phyloP scores from a whole-genome alignment of 345 rosid species.

The sweet orange (Citrus sinensis) region DVS_A1.0 CM039168.1:203501-204000 shows the following conservation, averaged over 20 bases:
- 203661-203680: conserved; percentile 67
- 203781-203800: conserved; percentile 53
- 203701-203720: conserved; percentile 69
- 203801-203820: conserved; percentile 86
- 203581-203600: conserved; percentile 67
- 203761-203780: conserved; percentile 64
- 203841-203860: conserved; percentile 57
- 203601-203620: conserved; percentile 86
- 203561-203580: conserved; percentile 70
- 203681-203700: conserved; percentile 75
- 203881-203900: not conserved
- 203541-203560: conserved; percentile 99
- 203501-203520: conserved; percentile 72
- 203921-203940: not conserved
- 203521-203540: conserved; percentile 90
- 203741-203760: conserved; percentile 58
- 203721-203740: conserved; percentile 55
- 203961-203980: not conserved
- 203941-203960: not conserved
- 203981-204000: no score
- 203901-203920: not conserved
- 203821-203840: conserved; percentile 79
- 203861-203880: not conserved
- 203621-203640: conserved; percentile 69
- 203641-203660: conserved; percentile 95